Evolutionary conservation across 2,329 filamentous ascomycete species (phyloP), one percentile per base, ranked within the genome.

Genomic region (Ceratocystis alfenasii): DNA sequence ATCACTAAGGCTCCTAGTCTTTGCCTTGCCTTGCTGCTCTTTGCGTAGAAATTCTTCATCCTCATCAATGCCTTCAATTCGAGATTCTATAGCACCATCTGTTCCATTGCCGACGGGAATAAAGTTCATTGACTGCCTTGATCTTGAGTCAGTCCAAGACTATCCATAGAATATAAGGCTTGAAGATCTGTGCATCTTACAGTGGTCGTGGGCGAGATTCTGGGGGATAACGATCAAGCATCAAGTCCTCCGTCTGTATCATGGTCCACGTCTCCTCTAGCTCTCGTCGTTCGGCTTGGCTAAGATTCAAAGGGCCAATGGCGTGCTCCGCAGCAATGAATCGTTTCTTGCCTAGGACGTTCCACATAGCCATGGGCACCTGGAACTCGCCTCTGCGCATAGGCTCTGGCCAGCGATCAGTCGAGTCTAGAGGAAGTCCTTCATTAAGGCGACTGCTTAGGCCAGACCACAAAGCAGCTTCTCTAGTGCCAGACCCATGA

Each of bases 211-310:
- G 66, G 22, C 64, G 65, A 28, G 66, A 65, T 22, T 68, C 66
- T 10, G 66, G 66, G 6, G 66, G 66, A 30, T 68, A 68, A 15
- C 66, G 63, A 63, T 68, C 66, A 48, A 66, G 65, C 22, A 61
- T 65, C 55, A 68, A 57, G 50, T 68, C 66, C 22, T 68, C 63
- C 17, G 66, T 68, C 44, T 68, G 66, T 36, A 68, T 57, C 66
- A 68, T 68, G 44, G 66, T 68, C 66, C 66, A 66, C 0, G 66
- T 68, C 61, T 68, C 66, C 64, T 68, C 66, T 6, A 68, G 64
- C 55, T 68, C 66, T 53, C 66, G 41, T 17, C 64, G 50, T 36
- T 68, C 66, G 41, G 66, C 61, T 8, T 66, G 63, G 33, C 66
- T 68, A 22, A 68, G 44, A 17, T 68, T 68, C 36, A 61, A 53